Base-by-base conservation (phyloP, 495 filamentous ascomycete species). In the Aspergillus steynii region DNA sequence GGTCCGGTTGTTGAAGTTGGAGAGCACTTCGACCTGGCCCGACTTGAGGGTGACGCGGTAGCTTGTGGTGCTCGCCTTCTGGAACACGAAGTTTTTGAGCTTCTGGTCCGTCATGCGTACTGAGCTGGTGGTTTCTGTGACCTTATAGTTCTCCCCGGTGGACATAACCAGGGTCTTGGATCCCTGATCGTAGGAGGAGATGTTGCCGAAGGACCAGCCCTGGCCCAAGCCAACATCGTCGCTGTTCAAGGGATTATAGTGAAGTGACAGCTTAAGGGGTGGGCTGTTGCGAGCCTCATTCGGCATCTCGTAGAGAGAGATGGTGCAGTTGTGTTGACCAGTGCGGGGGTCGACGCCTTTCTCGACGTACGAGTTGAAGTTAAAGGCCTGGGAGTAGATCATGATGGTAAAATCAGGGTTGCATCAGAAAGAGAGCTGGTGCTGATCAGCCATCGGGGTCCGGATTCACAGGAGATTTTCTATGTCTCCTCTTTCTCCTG, bases 321-420 rank as follows among this genome's bases (percentile, higher is more conserved):
- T 56, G 4, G 53, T 50, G 46, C 54, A 61, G n/a, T 15, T 56
- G 25, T 61, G 57, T 32, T 61, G 60, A 5, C 60, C 60, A 4
- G 60, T 61, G 47, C 60, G 60, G 20, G 60, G 60, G n/a, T 61
- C 60, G 29, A 61, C 60, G 10, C 53, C 53, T 46, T 57, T 61
- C 53, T 57, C 15, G 25, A 61, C 2, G 54, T 46, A 56, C 29
- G 20, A 46, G 1, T n/a, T 29, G 25, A 61, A 61, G 10, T 57
- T 61, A 29, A 50, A 57, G 29, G n/a, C 60, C 31, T 61, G 60
- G 12, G 54, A 56, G 15, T 61, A 61, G 20, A 61, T 8, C 34
- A 37, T 20, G 20, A 20, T 20, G 20, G 20, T 20, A 20, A 20
- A 20, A 20, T 20, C 20, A 20, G 20, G 20, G 20, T 20, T 20